A percentile compares a stretch with the other conserved stretches of the same genome.
phyloP scores from a whole-genome alignment of 352 stramenopile species.

The Phytophthora boehmeriae region DNA sequence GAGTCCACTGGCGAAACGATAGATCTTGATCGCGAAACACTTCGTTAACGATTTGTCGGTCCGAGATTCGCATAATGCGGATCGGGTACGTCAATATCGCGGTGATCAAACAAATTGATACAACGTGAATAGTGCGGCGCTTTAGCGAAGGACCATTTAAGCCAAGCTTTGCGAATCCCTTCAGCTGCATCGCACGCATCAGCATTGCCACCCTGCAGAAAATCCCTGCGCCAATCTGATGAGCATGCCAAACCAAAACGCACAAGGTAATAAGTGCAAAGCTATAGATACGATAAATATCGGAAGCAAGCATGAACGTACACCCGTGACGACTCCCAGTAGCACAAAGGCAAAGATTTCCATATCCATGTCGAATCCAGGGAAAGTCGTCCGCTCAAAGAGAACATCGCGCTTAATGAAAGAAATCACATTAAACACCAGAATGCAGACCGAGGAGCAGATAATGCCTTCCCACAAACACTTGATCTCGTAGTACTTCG shows the following conservation, averaged over 20 bases:
- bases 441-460: constrained; percentile 78
- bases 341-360: constrained; percentile 82
- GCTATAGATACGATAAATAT: neutral
- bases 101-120: constrained; percentile 65
- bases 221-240: constrained; percentile 65
- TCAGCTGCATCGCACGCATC: constrained; percentile 61
- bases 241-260: constrained; percentile 1
- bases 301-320: constrained; percentile 48
- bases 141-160: constrained; percentile 61
- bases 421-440: constrained; percentile 83
- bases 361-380: constrained; percentile 83
- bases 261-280: neutral
- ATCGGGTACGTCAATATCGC: constrained; percentile 74
- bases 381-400: constrained; percentile 82
- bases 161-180: constrained; percentile 59
- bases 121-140: constrained; percentile 63
- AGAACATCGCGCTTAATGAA: constrained; percentile 82
- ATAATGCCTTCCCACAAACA: constrained; percentile 88
- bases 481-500: constrained; percentile 88
- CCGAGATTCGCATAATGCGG: constrained; percentile 76
- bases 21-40: constrained; percentile 74
- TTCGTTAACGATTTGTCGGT: constrained; percentile 82
- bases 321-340: constrained; percentile 72
- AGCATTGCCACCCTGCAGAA: constrained; percentile 67
- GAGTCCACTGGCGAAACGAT: constrained; percentile 68